Evolutionary conservation across 805 yeast species (phyloP), one percentile per base, ranked within the genome.

Genomic region (Jamesozyma lodderae): DNA sequence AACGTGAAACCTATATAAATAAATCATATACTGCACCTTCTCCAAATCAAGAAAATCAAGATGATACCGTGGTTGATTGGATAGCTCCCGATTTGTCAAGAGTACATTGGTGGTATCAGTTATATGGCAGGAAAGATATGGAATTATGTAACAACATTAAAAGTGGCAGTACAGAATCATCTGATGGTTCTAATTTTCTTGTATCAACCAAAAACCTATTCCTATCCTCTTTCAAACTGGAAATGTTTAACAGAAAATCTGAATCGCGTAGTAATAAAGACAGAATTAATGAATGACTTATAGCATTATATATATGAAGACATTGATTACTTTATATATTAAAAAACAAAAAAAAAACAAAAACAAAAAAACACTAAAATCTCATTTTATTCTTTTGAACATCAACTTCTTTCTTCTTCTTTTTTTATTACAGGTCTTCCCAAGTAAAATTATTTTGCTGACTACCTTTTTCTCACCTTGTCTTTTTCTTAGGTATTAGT

Each of bases 41-140:
- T 5, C 21, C 10, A 5, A 39, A 48, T n/a, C 62, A 61, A n/a
- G 62, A 60, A 13, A 67, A 65, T 13, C 41, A 34, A 9, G 29
- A n/a, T 21, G 19, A 31, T 3, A 31, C 14, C 10, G 42, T 43
- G 35, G 25, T 73, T 67, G 55, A 56, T 15, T 60, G 64, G 60
- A 55, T 84, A 1, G 73, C 75, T 35, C 86, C 90, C 22, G 59
- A 59, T 38, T 38, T 53, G 26, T 44, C 50, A 13, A 45, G 50
- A 73, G 77, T 55, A n/a, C 72, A 73, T 45, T 90, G 94, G 90
- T 88, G 97, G 97, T 75, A 72, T 53, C 94, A 85, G 49, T 63
- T 83, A 19, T 84, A 81, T 53, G 95, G 95, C 0, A 63, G 90
- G 37, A 64, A 76, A 4, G 81, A 82, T 52, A 75, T 76, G 29